Base-by-base conservation (phyloP, 2,329 filamentous ascomycete species). In the Monilinia fructigena region DNA sequence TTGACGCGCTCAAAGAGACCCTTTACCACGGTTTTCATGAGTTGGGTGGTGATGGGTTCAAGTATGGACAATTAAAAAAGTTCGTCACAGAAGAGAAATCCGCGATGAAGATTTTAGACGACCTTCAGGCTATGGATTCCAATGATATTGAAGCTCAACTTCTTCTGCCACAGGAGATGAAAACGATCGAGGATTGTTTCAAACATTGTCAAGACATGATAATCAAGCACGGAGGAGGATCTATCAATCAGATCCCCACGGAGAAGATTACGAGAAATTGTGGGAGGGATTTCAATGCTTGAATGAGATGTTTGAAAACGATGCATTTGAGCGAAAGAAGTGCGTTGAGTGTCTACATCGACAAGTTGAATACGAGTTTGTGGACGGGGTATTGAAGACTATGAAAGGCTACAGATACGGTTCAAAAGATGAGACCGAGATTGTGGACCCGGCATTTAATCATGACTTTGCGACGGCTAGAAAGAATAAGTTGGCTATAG, bases 381-480 rank as follows among this genome's bases (percentile, higher is more conserved):
- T 23, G 16, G 8, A 40, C 1, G 12, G n/a, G 18, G 35, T 26
- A 0, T 40, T 55, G 35, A 55, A 55, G n/a, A 55, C n/a, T 12
- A 55, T 55, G 54, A 38, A 16, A 8, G 38, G 38, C 8, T 35
- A 35, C 31, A 1, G 35, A 40, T 35, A 35, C 31, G 5, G 6
- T 35, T 6, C 31, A 14, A 14, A 8, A 23, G 12, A 26, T 55
- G n/a, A 55, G 4, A 14, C 35, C 54, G 5, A 55, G 54, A 2
- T 23, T 55, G 8, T 55, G 54, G 54, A 55, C 40, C 54, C 54
- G 35, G 40, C 38, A 40, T 40, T 55, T 55, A 20, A 55, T 38
- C 2, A 6, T 23, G 16, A 8, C 5, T 40, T 55, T 12, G 10
- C 10, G 35, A 7, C 5, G 11, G 54, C 54, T 12, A 40, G 31